Percentiles rank a stretch among this genome's conserved stretches.
Evolutionary conservation across 2,329 filamentous ascomycete genomes (phyloP).

Genomic region (Botrytis elliptica): DNA sequence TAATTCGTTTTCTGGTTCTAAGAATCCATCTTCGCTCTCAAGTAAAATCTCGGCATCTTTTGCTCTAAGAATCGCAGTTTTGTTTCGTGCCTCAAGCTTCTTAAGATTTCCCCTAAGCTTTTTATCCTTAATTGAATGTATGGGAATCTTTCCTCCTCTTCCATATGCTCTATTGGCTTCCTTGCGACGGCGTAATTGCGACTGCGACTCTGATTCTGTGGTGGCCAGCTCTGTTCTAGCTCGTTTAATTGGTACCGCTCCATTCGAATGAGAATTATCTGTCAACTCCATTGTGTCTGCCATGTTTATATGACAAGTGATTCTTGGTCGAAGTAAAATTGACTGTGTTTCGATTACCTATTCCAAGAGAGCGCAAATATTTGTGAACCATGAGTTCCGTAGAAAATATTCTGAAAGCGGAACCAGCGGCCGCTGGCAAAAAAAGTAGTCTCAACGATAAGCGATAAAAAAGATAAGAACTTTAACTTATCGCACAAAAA

Average conservation of each 20-base stretch:
- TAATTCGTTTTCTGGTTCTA: slow-evolving; percentile 84
- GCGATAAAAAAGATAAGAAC: slow-evolving; percentile 23
- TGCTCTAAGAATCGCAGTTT: slow-evolving; percentile 75
- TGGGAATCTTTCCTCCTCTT: slow-evolving; percentile 72
- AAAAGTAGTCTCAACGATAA: slow-evolving; percentile 12
- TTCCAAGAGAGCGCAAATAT: slow-evolving; percentile 13
- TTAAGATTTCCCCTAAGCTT: slow-evolving; percentile 82
- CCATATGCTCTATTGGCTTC: slow-evolving; percentile 78
- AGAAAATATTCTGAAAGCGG: not conserved
- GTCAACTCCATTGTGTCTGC: slow-evolving; percentile 26
- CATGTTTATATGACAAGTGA: slow-evolving; percentile 18
- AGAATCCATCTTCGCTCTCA: slow-evolving; percentile 80
- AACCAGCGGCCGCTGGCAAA: not conserved
- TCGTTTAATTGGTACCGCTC: slow-evolving; percentile 51
- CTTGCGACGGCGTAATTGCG: slow-evolving; percentile 48
- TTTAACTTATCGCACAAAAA: slow-evolving; percentile 25
- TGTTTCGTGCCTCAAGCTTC: slow-evolving; percentile 76
- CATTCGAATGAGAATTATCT: slow-evolving; percentile 45
- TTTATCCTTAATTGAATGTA: slow-evolving; percentile 77
- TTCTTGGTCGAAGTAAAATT: not conserved
- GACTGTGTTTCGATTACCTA: not conserved
- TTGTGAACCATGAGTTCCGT: not conserved
- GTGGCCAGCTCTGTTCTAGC: slow-evolving; percentile 50
- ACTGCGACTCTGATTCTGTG: slow-evolving; percentile 34
- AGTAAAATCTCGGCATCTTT: slow-evolving; percentile 95